Percentiles rank a stretch among this genome's conserved stretches.
phyloP scores from a whole-genome alignment of 148 eudicot genomes.

The Mesembryanthemum crystallinum region DNA sequence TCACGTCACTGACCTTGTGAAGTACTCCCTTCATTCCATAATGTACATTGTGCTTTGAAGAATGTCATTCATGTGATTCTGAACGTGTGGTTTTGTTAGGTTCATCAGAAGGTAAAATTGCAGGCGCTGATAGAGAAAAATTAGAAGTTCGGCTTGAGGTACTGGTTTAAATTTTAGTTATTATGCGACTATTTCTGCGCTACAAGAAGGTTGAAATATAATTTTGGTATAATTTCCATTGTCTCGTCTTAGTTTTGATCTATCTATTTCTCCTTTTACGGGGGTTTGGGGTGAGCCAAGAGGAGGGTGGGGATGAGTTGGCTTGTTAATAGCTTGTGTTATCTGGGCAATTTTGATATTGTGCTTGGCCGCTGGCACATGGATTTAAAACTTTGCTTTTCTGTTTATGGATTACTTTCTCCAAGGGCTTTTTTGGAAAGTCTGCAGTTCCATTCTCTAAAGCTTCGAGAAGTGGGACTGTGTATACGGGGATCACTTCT shows the following conservation, averaged over 20 bases:
- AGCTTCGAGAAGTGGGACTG: neutral
- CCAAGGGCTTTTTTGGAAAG: neutral
- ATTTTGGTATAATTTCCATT: neutral
- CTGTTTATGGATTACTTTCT: neutral
- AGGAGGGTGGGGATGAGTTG: neutral
- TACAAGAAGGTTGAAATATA: neutral
- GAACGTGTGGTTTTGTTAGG: constrained; percentile 30
- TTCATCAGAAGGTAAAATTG: constrained; percentile 25
- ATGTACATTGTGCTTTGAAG: neutral
- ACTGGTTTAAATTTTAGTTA: constrained; percentile 15
- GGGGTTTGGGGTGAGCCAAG: neutral
- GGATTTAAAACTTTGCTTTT: neutral
- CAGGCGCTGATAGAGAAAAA: constrained; percentile 35
- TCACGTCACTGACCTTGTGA: neutral
- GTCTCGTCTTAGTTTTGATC: neutral
- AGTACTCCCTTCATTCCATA: neutral
- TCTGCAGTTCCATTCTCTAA: neutral
- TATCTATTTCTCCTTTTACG: neutral
- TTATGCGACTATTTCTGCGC: neutral
- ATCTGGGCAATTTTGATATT: neutral
- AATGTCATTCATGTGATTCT: neutral
- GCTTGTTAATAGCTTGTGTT: neutral
- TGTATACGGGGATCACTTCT: neutral
- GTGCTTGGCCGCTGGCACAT: neutral
- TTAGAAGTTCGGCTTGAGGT: constrained; percentile 46